A percentile compares a stretch with the other conserved stretches of the same genome.
Evolutionary conservation across 2,329 filamentous ascomycete species (phyloP).

Genomic region (Zelopaecilomyces penicillatus): DNA sequence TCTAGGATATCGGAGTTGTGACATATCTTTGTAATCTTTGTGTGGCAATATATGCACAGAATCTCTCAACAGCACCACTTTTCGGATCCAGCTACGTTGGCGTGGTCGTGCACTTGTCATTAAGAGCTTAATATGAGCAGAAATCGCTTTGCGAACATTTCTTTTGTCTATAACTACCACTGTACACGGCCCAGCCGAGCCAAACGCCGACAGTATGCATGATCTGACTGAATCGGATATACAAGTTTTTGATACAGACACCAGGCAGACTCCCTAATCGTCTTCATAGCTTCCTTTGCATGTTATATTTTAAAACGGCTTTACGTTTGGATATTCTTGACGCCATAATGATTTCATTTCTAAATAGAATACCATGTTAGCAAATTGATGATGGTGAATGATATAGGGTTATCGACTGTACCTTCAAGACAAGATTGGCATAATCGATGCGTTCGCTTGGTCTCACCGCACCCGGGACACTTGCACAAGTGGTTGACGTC

Average conservation of each 20-base stretch:
- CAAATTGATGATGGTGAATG: background rate
- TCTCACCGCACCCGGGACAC: constrained; percentile 79
- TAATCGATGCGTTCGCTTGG: constrained; percentile 81
- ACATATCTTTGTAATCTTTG: background rate
- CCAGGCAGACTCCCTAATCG: constrained; percentile 8
- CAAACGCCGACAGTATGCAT: constrained; percentile 28
- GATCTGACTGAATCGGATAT: constrained; percentile 20
- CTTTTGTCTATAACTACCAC: constrained; percentile 11
- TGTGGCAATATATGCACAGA: too few relatives aligned
- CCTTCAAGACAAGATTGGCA: constrained; percentile 82
- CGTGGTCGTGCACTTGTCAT: too few relatives aligned
- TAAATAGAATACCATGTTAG: constrained; percentile 14
- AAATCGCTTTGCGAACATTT: background rate
- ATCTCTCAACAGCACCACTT: too few relatives aligned
- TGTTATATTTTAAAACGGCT: constrained; percentile 17
- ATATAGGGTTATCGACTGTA: constrained; percentile 33
- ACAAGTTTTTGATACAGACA: constrained; percentile 22
- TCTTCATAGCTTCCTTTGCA: constrained; percentile 1
- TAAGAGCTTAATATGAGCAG: too few relatives aligned
- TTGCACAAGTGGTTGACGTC: constrained; percentile 81
- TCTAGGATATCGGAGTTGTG: too few relatives aligned
- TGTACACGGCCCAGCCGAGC: constrained; percentile 23
- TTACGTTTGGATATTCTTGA: constrained; percentile 28
- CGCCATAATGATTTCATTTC: constrained; percentile 40
- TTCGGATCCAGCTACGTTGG: too few relatives aligned